These are phyloP conservation scores for Toxicodendron radicans DNA, from an alignment of 345 rosid species.

Conservation along the genomic window DNA sequence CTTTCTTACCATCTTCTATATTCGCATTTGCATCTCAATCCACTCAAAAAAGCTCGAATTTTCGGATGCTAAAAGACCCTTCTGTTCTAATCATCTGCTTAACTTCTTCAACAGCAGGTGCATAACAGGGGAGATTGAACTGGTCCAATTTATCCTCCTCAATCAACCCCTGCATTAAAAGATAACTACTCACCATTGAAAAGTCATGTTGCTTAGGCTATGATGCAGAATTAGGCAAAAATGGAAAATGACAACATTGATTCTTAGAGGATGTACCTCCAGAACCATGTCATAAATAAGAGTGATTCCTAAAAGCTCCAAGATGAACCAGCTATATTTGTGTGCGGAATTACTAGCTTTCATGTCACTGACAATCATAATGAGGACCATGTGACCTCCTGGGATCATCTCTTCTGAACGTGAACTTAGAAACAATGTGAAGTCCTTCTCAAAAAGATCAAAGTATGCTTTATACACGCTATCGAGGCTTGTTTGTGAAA, in stretches of 20 bases:
- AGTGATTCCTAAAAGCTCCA: not conserved
- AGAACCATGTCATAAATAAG: not conserved
- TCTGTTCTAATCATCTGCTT: no score
- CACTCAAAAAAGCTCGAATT: no score
- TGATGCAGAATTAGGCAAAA: not conserved
- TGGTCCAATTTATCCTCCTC: no score
- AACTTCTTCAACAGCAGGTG: no score
- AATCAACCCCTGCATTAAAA: no score
- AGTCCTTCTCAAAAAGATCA: constrained; percentile 21
- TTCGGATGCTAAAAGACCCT: no score
- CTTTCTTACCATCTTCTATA: no score
- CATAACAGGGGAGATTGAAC: no score
- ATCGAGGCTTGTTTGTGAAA: not conserved
- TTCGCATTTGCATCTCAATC: no score
- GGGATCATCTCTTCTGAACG: constrained; percentile 27
- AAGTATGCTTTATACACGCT: not conserved
- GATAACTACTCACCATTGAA: no score
- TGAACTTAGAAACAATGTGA: constrained; percentile 17
- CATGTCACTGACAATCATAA: not conserved
- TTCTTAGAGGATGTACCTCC: no score
- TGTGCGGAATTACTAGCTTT: not conserved
- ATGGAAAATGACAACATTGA: not conserved
- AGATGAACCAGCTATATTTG: not conserved
- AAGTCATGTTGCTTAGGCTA: not conserved
- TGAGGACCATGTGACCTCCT: not conserved